phyloP scores from a whole-genome alignment of 1,284 basidiomycete species.

The Moesziomyces aphidis region DNA sequence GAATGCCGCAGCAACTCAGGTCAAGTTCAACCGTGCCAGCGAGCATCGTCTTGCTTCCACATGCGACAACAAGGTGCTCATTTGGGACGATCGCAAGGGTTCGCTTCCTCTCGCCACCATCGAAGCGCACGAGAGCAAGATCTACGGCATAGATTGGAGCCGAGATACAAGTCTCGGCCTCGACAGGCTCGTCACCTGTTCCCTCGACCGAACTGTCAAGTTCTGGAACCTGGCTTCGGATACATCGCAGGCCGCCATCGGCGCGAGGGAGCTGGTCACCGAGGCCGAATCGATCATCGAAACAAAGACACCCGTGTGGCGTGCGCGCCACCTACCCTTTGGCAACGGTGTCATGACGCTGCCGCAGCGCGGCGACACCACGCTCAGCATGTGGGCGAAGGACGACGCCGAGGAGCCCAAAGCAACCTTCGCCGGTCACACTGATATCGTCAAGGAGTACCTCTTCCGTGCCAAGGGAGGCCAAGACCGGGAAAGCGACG shows the following conservation, averaged over 20 bases:
- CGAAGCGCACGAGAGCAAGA: slow-evolving; percentile 64
- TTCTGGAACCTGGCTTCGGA: slow-evolving; percentile 60
- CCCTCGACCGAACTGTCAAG: slow-evolving; percentile 66
- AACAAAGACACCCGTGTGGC: slow-evolving; percentile 91
- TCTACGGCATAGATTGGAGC: slow-evolving; percentile 67
- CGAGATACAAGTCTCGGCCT: slow-evolving; percentile 55
- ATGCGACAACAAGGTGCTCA: slow-evolving; percentile 64
- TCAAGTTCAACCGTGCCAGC: slow-evolving; percentile 61
- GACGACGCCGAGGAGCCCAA: slow-evolving; percentile 73
- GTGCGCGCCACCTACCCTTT: slow-evolving; percentile 91
- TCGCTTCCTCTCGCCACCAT: slow-evolving; percentile 55
- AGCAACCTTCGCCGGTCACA: slow-evolving; percentile 85
- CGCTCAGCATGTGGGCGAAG: slow-evolving; percentile 84
- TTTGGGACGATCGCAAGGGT: slow-evolving; percentile 66
- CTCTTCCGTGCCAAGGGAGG: slow-evolving; percentile 84
- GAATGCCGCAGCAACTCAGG: slow-evolving; percentile 66
- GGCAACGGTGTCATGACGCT: slow-evolving; percentile 88
- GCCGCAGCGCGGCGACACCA: slow-evolving; percentile 87
- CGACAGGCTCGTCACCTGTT: slow-evolving; percentile 65
- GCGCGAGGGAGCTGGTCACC: slow-evolving; percentile 57
- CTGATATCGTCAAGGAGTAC: slow-evolving; percentile 96
- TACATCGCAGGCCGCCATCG: slow-evolving; percentile 55
- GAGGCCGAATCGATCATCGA: slow-evolving; percentile 72
- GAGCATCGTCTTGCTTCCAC: slow-evolving; percentile 54
- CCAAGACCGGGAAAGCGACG: slow-evolving; percentile 63